Evolutionary conservation across 179 eudicot genomes (phyloP).

Genomic region (Amaranthus tricolor): DNA sequence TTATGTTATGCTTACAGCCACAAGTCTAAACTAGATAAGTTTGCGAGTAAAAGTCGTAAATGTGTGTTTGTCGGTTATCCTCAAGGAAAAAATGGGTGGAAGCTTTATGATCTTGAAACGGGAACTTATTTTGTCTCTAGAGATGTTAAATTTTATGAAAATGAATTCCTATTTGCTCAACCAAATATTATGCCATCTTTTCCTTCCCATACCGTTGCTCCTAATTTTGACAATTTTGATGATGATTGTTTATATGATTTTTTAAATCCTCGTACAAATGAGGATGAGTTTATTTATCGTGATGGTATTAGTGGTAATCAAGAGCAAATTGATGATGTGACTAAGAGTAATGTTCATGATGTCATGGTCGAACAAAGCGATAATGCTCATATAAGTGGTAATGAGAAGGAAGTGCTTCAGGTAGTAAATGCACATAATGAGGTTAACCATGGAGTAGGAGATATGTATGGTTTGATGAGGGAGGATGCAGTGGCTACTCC

Average conservation of each 20-base stretch:
- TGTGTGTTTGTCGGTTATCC: not conserved
- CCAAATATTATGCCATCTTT: too few relatives aligned
- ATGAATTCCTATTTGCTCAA: not conserved
- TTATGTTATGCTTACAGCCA: not conserved
- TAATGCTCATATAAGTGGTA: too few relatives aligned
- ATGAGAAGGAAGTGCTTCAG: too few relatives aligned
- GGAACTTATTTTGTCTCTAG: not conserved
- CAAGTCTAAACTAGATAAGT: not conserved
- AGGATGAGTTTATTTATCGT: not conserved
- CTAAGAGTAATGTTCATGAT: too few relatives aligned
- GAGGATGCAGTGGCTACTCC: too few relatives aligned
- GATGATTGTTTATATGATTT: not conserved
- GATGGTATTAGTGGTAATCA: not conserved
- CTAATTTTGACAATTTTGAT: not conserved
- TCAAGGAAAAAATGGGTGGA: conserved; percentile 3
- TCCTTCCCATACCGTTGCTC: not conserved
- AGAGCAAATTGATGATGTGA: too few relatives aligned
- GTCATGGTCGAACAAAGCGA: too few relatives aligned
- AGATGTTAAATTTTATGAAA: not conserved
- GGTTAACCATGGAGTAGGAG: too few relatives aligned
- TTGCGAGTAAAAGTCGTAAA: not conserved
- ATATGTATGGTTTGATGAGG: too few relatives aligned
- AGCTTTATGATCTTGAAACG: conserved; percentile 1
- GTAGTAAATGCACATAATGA: too few relatives aligned
- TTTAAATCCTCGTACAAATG: not conserved